phyloP scores from a whole-genome alignment of 306 rosid genomes.

The Begonia masoniana region DNA sequence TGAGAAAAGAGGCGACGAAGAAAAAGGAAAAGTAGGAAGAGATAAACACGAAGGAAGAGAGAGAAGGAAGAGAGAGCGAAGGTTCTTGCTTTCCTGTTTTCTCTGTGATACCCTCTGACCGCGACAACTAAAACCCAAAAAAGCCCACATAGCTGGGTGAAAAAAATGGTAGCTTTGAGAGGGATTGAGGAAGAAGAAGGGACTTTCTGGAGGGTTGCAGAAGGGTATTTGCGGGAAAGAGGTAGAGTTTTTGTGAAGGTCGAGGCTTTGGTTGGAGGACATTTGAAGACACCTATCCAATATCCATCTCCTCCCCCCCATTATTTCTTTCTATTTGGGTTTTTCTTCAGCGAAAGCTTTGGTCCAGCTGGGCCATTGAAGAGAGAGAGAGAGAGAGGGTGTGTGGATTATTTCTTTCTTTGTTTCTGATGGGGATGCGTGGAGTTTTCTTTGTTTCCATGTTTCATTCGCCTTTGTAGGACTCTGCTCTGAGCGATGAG shows the following conservation, averaged over 20 bases:
- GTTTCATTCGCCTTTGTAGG: too few species aligned
- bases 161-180: conserved; percentile 60
- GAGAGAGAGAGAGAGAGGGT: conserved; percentile 19
- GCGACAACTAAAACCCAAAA: conserved; percentile 56
- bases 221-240: conserved; percentile 50
- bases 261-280: conserved; percentile 90
- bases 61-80: conserved; percentile 15
- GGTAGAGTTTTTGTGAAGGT: conserved; percentile 8
- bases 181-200: conserved; percentile 80
- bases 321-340: conserved; percentile 13
- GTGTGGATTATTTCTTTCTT: background rate
- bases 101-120: conserved; percentile 77
- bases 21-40: background rate
- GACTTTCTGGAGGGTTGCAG: conserved; percentile 66
- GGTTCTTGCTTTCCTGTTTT: conserved; percentile 66
- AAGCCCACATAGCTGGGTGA: conserved; percentile 95
- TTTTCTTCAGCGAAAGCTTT: conserved; percentile 47
- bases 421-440: conserved; percentile 20
- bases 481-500: too few species aligned
- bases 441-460: conserved; percentile 45
- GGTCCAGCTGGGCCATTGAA: conserved; percentile 99
- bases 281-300: conserved; percentile 67
- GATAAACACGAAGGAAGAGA: conserved; percentile 8
- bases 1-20: too few species aligned
- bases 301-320: conserved; percentile 18